Conservation (phyloP, 176 grass and related monocot species). For the Tillandsia leiboldiana region DNA sequence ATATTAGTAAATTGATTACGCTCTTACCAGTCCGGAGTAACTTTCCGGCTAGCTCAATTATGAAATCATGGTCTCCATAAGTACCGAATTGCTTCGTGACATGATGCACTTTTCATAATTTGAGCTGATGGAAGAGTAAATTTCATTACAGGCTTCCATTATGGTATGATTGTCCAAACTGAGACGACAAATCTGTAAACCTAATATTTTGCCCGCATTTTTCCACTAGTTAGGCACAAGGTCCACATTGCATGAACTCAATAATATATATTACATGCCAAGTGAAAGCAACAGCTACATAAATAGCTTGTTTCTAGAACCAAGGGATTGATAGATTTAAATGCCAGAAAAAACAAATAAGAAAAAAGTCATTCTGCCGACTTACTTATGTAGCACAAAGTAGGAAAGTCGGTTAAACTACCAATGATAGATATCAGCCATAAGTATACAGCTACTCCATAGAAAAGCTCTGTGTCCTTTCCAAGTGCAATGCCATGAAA, state of each 20-base stretch:
- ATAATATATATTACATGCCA: neutral
- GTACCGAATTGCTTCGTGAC: too few species aligned
- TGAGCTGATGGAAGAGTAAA: too few species aligned
- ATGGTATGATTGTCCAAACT: too few species aligned
- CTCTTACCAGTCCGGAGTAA: neutral
- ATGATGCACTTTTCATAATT: too few species aligned
- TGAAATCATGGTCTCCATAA: neutral
- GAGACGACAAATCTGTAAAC: too few species aligned
- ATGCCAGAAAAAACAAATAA: neutral
- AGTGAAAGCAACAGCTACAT: neutral
- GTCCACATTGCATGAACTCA: neutral
- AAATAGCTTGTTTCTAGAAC: neutral
- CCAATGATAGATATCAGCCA: constrained; percentile 44
- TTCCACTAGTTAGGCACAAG: too few species aligned
- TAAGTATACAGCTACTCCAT: constrained; percentile 31
- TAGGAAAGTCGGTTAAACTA: constrained; percentile 42
- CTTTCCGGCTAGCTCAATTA: neutral
- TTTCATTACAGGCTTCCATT: too few species aligned
- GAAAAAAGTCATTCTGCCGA: neutral
- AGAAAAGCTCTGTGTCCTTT: constrained; percentile 42
- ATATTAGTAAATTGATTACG: neutral
- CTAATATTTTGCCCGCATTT: too few species aligned
- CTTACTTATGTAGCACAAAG: constrained; percentile 47
- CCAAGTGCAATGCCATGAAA: constrained; percentile 50
- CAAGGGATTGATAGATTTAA: neutral